Conservation (phyloP, 345 rosid genomes). For the Eucalyptus sp. region DNA sequence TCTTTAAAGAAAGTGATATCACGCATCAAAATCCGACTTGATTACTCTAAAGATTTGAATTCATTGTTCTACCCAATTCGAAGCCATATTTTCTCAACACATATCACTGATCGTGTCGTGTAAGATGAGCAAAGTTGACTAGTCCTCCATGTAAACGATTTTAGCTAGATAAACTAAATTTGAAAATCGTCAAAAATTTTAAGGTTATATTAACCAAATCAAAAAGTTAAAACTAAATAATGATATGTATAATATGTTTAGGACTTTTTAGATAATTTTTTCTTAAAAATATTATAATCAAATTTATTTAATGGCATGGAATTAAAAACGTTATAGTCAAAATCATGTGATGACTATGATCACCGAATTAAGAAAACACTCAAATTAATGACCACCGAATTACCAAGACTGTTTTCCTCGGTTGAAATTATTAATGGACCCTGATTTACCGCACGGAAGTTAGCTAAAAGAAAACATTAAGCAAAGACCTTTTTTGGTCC, state of each 20-base stretch:
- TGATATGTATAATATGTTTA: too few species aligned
- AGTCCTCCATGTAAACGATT: too few species aligned
- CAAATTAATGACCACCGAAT: neutral
- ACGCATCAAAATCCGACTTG: accelerated
- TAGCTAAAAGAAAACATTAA: neutral
- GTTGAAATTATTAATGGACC: neutral
- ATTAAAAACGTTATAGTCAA: too few species aligned
- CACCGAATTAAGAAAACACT: neutral
- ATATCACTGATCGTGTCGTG: accelerated
- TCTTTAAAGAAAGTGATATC: too few species aligned
- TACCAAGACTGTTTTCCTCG: neutral
- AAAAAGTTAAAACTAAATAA: neutral
- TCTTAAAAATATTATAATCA: too few species aligned
- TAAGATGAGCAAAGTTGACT: neutral
- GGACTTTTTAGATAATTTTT: neutral
- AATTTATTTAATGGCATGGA: too few species aligned
- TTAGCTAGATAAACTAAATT: neutral
- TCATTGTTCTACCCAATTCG: accelerated
- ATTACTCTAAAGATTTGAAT: too few species aligned
- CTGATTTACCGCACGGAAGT: neutral
- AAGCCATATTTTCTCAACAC: too few species aligned
- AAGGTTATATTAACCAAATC: neutral
- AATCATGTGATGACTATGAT: neutral
- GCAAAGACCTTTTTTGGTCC: neutral
- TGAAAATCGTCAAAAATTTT: neutral